Evolutionary conservation across 768 basidiomycete species (phyloP).

Genomic region (Boletus coccyginus): DNA sequence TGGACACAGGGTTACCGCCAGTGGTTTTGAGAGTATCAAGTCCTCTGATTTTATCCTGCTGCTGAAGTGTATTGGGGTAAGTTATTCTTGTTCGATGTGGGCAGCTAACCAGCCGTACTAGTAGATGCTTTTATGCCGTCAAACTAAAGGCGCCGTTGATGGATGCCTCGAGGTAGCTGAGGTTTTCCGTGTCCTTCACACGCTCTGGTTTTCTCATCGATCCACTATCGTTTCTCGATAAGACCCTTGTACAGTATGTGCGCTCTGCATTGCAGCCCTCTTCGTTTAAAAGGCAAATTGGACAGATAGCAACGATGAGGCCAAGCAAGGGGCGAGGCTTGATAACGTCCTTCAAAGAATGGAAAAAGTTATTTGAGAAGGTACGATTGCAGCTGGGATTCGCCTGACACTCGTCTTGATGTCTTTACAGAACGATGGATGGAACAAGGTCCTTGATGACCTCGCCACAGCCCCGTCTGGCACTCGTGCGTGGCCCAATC

Average conservation of each 20-base stretch:
- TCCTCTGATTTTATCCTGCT: background rate
- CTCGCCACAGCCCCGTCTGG: too few species aligned
- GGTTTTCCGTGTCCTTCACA: background rate
- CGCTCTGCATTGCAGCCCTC: background rate
- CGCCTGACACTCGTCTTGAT: too few species aligned
- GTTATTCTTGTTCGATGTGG: background rate
- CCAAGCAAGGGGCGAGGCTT: too few species aligned
- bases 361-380: too few species aligned
- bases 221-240: background rate
- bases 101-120: background rate
- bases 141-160: background rate
- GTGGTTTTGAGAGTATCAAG: background rate
- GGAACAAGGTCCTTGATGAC: too few species aligned
- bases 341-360: too few species aligned
- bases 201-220: background rate
- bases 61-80: background rate
- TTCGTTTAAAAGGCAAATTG: background rate
- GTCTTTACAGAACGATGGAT: too few species aligned
- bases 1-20: background rate
- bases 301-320: background rate
- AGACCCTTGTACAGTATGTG: background rate
- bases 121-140: background rate
- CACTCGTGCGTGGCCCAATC: too few species aligned
- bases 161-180: too few species aligned
- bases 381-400: too few species aligned